Evolutionary conservation across 2,329 filamentous ascomycete species (phyloP).

Genomic region (Colletotrichum spinosum): DNA sequence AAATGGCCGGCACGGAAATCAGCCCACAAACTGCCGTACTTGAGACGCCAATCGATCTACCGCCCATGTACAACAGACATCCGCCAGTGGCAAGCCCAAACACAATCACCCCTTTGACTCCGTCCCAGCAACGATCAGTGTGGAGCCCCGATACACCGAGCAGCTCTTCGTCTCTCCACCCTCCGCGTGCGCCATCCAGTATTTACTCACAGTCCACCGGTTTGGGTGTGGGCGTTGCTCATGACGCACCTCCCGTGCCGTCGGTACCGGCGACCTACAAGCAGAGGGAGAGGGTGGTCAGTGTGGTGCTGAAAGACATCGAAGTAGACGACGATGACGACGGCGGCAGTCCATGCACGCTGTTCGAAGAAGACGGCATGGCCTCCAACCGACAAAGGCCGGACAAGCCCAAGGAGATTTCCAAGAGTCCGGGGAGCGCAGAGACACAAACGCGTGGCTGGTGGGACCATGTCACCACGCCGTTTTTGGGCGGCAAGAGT

Average conservation of each 20-base stretch:
- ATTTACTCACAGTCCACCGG: constrained; percentile 69
- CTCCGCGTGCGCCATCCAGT: constrained; percentile 64
- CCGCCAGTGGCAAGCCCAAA: constrained; percentile 33
- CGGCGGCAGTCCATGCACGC: constrained; percentile 69
- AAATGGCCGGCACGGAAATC: constrained; percentile 48
- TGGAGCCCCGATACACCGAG: constrained; percentile 74
- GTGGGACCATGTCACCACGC: constrained; percentile 83
- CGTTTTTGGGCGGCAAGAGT: constrained; percentile 64
- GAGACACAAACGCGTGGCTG: constrained; percentile 74
- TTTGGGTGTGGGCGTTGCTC: constrained; percentile 43
- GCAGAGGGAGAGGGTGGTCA: constrained; percentile 47
- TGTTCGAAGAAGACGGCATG: constrained; percentile 77
- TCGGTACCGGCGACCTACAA: constrained; percentile 61
- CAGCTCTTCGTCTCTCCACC: constrained; percentile 55
- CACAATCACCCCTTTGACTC: constrained; percentile 42
- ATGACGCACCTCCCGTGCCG: constrained; percentile 70
- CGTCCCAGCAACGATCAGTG: constrained; percentile 59
- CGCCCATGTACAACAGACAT: constrained; percentile 25
- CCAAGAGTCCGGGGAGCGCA: constrained; percentile 59
- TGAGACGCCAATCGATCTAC: constrained; percentile 51
- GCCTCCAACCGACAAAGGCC: constrained; percentile 51
- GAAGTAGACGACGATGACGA: constrained; percentile 64
- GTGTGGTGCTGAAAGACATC: constrained; percentile 48
- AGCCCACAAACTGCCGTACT: constrained; percentile 63
- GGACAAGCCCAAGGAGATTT: constrained; percentile 50